Base-by-base conservation (phyloP, 768 basidiomycete genomes). In the Lactarius evosmus region DNA sequence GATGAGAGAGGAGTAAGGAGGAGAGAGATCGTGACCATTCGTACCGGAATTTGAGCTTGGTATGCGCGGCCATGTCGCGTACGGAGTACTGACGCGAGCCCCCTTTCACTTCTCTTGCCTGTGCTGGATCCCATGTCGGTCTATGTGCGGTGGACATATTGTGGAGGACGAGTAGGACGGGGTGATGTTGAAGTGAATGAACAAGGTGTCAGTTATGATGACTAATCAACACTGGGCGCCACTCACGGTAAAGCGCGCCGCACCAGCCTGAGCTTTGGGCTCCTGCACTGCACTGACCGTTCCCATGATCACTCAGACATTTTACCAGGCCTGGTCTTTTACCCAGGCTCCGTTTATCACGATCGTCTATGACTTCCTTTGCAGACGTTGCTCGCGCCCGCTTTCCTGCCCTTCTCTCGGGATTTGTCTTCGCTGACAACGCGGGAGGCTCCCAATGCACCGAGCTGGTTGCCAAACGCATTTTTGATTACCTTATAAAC, bases 101-200 rank as follows among this genome's bases (percentile, higher is more conserved):
- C 4, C 91, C 90, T 74, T 92, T 93, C 66, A 93, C 87, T 76
- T 97, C 93, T 70, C 86, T 85, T 36, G 92, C 96, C 75, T 95
- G 92, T 0, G 95, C 95, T 2, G 96, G 96, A 69, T 95, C 92
- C 95, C 95, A 98, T 85, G 93, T 95, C 70, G 93, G 93, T 77
- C 93, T 86, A 75, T 95, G 93, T 4, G 91, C 91, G 79, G 91
- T 94, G 58, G 92, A 93, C 91, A 62, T 66, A 7, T 30, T 55
- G 22, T 49, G 41, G 34, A 8, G 30, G 44, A 17, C 4, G 30
- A 36, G 22, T 33, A 17, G 22, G 54, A 19, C 22, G 16, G 34
- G 1, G 56, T 7, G 33, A 14, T 19, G 32, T 14, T 8, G 9
- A 33, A 25, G 51, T 36, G 25, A 30, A 38, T 19, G 52, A 9